These are phyloP conservation scores for Aulographum hederae DNA, from an alignment of 2,329 filamentous ascomycete genomes.

Conservation along the genomic window DNA sequence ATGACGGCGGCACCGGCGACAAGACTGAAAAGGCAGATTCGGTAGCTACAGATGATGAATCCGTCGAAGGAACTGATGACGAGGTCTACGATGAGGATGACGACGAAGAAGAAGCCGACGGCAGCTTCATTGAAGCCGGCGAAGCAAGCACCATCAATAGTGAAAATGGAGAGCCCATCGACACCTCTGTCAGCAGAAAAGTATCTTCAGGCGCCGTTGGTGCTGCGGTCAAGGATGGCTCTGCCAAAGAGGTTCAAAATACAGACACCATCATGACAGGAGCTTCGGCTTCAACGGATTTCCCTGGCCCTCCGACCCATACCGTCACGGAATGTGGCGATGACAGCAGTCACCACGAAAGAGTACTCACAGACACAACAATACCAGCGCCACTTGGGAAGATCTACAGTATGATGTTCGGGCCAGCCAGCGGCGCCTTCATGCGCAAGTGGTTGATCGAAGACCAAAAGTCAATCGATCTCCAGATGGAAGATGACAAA, in stretches of 20 bases:
- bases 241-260: slow-evolving; percentile 13
- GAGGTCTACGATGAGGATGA: slow-evolving; percentile 69
- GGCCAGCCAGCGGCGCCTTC: slow-evolving; percentile 58
- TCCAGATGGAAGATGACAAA: slow-evolving; percentile 68
- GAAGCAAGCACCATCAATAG: slow-evolving; percentile 10
- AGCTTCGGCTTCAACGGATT: slow-evolving; percentile 38
- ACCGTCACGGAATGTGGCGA: slow-evolving; percentile 75
- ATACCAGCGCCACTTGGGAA: slow-evolving; percentile 81
- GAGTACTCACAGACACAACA: slow-evolving; percentile 65
- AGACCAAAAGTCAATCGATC: slow-evolving; percentile 78
- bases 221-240: slow-evolving; percentile 18
- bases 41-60: slow-evolving; percentile 26
- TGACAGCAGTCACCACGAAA: slow-evolving; percentile 61
- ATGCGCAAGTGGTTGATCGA: slow-evolving; percentile 73
- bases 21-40: slow-evolving; percentile 77
- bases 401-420: slow-evolving; percentile 77
- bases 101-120: slow-evolving; percentile 52
- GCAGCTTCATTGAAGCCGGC: slow-evolving; percentile 34
- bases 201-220: slow-evolving; percentile 37
- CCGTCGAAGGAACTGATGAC: slow-evolving; percentile 28
- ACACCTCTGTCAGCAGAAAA: slow-evolving; percentile 49
- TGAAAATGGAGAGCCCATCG: slow-evolving; percentile 7
- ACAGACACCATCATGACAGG: slow-evolving; percentile 7
- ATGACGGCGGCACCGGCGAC: slow-evolving; percentile 56
- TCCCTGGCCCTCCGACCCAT: slow-evolving; percentile 70